phyloP scores from a whole-genome alignment of 2,329 filamentous ascomycete genomes.

The Geosmithia flava region DNA sequence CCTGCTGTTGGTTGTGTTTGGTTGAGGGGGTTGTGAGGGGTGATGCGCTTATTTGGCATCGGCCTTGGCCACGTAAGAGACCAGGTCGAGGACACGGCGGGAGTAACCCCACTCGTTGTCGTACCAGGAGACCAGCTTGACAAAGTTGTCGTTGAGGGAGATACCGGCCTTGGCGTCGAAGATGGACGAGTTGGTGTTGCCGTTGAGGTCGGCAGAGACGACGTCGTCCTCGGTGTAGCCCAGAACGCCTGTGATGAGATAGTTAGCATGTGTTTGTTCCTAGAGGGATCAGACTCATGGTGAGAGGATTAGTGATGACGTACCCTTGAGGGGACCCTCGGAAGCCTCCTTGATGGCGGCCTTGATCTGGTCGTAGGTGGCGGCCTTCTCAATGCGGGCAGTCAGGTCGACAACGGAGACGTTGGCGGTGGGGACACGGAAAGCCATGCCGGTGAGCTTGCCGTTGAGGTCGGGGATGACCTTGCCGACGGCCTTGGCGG shows the following conservation, averaged over 20 bases:
- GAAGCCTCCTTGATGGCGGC: slow-evolving; percentile 75
- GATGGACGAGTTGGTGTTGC: slow-evolving; percentile 89
- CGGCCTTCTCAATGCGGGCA: slow-evolving; percentile 82
- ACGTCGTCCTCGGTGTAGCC: slow-evolving; percentile 95
- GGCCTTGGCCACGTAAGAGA: slow-evolving; percentile 68
- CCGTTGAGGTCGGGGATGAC: slow-evolving; percentile 96
- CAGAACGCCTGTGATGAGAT: slow-evolving; percentile 53
- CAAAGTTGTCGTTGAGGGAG: slow-evolving; percentile 94
- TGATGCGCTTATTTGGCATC: slow-evolving; percentile 40
- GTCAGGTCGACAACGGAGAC: slow-evolving; percentile 99
- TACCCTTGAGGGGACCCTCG: slow-evolving; percentile 76
- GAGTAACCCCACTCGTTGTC: slow-evolving; percentile 99
- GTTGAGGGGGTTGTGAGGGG: not conserved
- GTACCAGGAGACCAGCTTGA: slow-evolving; percentile 98
- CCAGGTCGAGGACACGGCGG: slow-evolving; percentile 80
- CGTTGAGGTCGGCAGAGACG: slow-evolving; percentile 88
- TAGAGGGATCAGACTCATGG: no score
- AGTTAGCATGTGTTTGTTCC: slow-evolving; percentile 5
- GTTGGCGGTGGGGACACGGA: slow-evolving; percentile 98
- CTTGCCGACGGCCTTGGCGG: slow-evolving; percentile 99
- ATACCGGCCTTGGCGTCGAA: slow-evolving; percentile 99
- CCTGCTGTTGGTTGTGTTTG: no score
- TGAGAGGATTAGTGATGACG: no score
- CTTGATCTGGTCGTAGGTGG: slow-evolving; percentile 89
- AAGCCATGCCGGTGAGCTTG: slow-evolving; percentile 99